phyloP scores from a whole-genome alignment of 148 eudicot genomes.

The Arctostaphylos glauca region DNA sequence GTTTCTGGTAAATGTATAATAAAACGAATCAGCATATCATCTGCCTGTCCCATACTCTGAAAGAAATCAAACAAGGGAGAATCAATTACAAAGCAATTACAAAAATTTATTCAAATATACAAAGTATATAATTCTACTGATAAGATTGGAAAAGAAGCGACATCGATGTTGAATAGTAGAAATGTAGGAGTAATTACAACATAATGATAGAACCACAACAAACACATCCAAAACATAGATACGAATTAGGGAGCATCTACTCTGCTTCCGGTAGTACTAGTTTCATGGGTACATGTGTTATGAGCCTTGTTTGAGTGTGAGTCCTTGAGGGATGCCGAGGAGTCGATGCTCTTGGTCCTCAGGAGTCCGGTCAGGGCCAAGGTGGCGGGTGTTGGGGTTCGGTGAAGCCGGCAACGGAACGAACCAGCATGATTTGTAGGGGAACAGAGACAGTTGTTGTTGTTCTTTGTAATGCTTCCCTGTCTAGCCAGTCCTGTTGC shows the following conservation, averaged over 20 bases:
- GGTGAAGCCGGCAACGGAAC: conserved; percentile 52
- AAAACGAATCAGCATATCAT: too few relatives aligned
- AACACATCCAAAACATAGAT: not conserved
- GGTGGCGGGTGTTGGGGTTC: conserved; percentile 24
- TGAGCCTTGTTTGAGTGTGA: conserved; percentile 11
- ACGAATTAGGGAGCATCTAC: not conserved
- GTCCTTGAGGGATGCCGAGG: conserved; percentile 3
- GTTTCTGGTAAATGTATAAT: too few relatives aligned
- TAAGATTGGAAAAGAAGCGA: not conserved
- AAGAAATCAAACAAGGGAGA: not conserved
- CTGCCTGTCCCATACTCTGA: too few relatives aligned
- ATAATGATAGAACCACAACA: not conserved
- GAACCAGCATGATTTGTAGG: conserved; percentile 57
- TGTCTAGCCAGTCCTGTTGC: conserved; percentile 22
- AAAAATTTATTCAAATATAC: not conserved
- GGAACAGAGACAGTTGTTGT: conserved; percentile 42
- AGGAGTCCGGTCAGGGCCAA: conserved; percentile 18
- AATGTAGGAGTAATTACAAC: not conserved
- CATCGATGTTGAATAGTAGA: not conserved
- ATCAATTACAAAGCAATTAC: not conserved
- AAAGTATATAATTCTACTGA: not conserved
- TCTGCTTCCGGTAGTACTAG: not conserved
- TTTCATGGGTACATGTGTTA: not conserved
- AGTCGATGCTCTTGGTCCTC: conserved; percentile 36
- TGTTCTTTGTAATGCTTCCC: conserved; percentile 22